Evolutionary conservation across 2,329 filamentous ascomycete species (phyloP), one percentile per base, ranked within the genome.

Genomic region (Microsporum canis): DNA sequence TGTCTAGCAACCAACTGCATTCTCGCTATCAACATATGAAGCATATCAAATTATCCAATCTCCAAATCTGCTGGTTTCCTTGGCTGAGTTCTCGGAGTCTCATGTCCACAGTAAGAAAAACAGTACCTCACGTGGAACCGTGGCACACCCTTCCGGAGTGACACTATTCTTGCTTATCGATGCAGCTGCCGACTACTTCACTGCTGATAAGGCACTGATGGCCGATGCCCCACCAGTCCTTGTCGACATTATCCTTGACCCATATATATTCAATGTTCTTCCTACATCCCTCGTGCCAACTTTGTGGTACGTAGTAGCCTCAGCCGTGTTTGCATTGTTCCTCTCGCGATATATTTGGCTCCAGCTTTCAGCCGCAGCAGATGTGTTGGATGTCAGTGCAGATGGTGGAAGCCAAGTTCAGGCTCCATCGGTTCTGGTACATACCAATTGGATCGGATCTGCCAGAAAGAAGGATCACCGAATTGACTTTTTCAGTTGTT

Each of bases 131-230:
- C 53, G 12, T 5, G 39, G 14, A 57, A 12, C 23, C 36, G 55
- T 56, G 43, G 23, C 43, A 27, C 31, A 47, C 51, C 6, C 64
- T 58, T 51, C 60, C 57, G 59, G 23, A 36, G 87, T 86, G 0
- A 69, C 84, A 34, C 78, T 94, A 5, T 83, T 95, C 61, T 81
- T 97, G 2, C 87, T 84, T 64, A 78, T 97, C 59, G 80, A 82
- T 64, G 84, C 91, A 12, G 84, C 86, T 23, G 91, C 94, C 55
- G 89, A 95, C 68, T 99, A 92, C 77, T 95, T 88, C 73, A 88
- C 88, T 8, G 80, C 84, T 62, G 82, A 96, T 70, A 74, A 78
- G 63, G 80, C 80, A 1, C 80, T 96, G 68, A 97, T 97, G 92
- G 74, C 78, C 57, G 69, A 80, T 63, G 87, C 89, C 12, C 86